Evolutionary conservation across 192 early-diverging fungal genomes (phyloP), one percentile per base, ranked within the genome.

Genomic region (Lobulomyces angularis): DNA sequence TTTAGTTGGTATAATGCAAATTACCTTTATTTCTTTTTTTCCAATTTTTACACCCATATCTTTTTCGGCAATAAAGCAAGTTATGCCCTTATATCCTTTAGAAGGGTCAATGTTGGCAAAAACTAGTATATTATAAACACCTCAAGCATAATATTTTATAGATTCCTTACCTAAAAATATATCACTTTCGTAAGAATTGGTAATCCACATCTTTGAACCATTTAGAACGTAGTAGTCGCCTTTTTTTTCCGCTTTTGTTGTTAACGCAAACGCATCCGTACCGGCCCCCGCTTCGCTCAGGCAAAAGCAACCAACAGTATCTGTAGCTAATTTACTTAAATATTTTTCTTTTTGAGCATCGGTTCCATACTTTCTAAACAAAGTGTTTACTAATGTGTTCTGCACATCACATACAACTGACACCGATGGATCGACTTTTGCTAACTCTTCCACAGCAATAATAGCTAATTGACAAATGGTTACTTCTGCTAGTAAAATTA

Each of bases 101-200:
- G 72, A 59, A 5, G 86, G 87, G 48, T 91, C 90, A n/a, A 91
- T 79, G 53, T 87, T 95, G 65, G 94, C 94, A 73, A 97, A 97
- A 17, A 97, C 88, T 27, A 97, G 68, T n/a, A n/a, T n/a, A n/a
- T n/a, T n/a, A n/a, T n/a, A n/a, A n/a, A n/a, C n/a, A n/a, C n/a
- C n/a, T n/a, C n/a, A n/a, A n/a, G n/a, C n/a, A n/a, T n/a, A n/a
- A n/a, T n/a, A n/a, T n/a, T n/a, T n/a, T n/a, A n/a, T n/a, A n/a
- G n/a, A n/a, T n/a, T n/a, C n/a, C n/a, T n/a, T n/a, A n/a, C n/a
- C n/a, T n/a, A n/a, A n/a, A 65, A 95, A 97, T 51, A 94, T 74
- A 27, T 85, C 91, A 43, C 91, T 88, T 52, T 95, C 90, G 40
- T 61, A 71, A n/a, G 90, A 90, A 76, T 97, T 88, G 43, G 24